phyloP scores from a whole-genome alignment of 1,139 yeast genomes.

The Lizanozyma gosingica region DNA sequence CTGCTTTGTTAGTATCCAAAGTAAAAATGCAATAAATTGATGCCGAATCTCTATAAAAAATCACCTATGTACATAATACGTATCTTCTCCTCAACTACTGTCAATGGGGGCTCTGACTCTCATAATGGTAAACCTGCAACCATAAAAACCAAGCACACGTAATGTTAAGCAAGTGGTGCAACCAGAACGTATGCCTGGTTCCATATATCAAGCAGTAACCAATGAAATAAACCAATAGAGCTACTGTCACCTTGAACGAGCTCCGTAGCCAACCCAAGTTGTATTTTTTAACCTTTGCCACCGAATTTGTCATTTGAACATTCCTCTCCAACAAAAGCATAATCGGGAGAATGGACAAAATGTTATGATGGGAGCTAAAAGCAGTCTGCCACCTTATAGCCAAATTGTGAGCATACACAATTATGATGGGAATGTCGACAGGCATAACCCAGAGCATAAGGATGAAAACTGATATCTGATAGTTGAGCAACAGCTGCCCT shows the following conservation, averaged over 20 bases:
- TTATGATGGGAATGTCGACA: slow-evolving; percentile 55
- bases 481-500: slow-evolving; percentile 26
- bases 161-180: slow-evolving; percentile 58
- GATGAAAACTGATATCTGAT: slow-evolving; percentile 44
- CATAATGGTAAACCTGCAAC: not conserved
- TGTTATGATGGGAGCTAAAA: slow-evolving; percentile 68
- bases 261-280: not conserved
- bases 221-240: slow-evolving; percentile 35
- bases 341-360: slow-evolving; percentile 58
- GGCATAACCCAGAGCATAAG: slow-evolving; percentile 63
- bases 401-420: slow-evolving; percentile 64
- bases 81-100: no score
- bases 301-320: slow-evolving; percentile 19
- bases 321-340: slow-evolving; percentile 42
- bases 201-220: slow-evolving; percentile 56
- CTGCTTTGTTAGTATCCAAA: no score
- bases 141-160: slow-evolving; percentile 37
- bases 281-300: slow-evolving; percentile 8
- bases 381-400: slow-evolving; percentile 67
- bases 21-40: no score
- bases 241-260: slow-evolving; percentile 12
- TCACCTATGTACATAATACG: no score
- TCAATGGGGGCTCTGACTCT: no score
- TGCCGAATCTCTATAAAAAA: no score
- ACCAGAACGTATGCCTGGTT: slow-evolving; percentile 59